A percentile compares a stretch with the other conserved stretches of the same genome.
phyloP scores from a whole-genome alignment of 345 rosid genomes.

The Lumnitzera littorea region DNA sequence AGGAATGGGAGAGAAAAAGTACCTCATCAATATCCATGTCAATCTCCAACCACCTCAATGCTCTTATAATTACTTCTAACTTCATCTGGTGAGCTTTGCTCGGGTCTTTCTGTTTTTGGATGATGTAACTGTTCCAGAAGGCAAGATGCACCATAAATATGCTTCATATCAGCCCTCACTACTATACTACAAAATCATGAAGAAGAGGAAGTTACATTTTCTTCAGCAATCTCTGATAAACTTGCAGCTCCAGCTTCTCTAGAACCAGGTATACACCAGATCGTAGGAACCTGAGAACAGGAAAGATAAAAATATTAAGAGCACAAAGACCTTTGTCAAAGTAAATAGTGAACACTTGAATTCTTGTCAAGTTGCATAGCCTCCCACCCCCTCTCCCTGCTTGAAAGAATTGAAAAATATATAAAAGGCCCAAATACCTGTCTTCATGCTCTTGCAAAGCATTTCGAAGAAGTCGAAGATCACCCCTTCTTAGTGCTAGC shows the following conservation, averaged over 20 bases:
- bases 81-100: constrained; percentile 94
- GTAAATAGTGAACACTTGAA: too few relatives aligned
- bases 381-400: too few relatives aligned
- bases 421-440: constrained; percentile 32
- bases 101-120: constrained; percentile 76
- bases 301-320: neutral
- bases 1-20: constrained; percentile 4
- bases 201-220: constrained; percentile 57
- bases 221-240: constrained; percentile 83
- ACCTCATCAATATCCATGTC: constrained; percentile 98
- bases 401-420: neutral
- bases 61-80: constrained; percentile 81
- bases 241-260: constrained; percentile 98
- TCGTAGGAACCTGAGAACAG: constrained; percentile 57
- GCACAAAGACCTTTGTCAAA: too few relatives aligned
- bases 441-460: constrained; percentile 90
- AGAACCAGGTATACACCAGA: constrained; percentile 94
- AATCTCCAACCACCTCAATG: constrained; percentile 85
- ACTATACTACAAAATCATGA: neutral
- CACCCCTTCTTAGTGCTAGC: constrained; percentile 69
- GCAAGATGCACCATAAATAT: constrained; percentile 2
- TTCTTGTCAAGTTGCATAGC: too few relatives aligned
- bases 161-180: neutral
- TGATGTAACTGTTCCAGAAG: constrained; percentile 48
- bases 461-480: constrained; percentile 76